Conservation (phyloP, 2,329 filamentous ascomycete genomes). For the Ophiostoma ulmi region DNA sequence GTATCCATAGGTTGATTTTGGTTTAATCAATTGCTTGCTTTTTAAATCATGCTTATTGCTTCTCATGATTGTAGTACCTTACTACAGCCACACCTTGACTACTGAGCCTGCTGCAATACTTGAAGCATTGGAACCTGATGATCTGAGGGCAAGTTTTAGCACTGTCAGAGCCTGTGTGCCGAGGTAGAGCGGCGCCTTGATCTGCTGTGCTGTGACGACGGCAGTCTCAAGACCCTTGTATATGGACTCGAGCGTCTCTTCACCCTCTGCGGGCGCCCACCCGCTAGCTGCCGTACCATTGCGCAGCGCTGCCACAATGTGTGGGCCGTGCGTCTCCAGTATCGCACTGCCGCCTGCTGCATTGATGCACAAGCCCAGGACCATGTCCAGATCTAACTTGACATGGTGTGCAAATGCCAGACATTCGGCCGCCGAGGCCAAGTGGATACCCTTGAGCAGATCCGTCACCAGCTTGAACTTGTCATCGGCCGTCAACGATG, state of each 20-base stretch:
- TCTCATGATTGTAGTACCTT: not conserved
- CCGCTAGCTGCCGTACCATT: constrained; percentile 29
- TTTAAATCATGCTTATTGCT: not conserved
- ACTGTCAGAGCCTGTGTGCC: constrained; percentile 40
- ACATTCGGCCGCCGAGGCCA: constrained; percentile 42
- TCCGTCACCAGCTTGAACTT: constrained; percentile 34
- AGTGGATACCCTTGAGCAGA: constrained; percentile 42
- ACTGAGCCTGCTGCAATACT: constrained; percentile 28
- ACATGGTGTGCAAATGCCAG: constrained; percentile 41
- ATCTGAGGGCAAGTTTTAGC: constrained; percentile 33
- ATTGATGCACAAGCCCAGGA: constrained; percentile 43
- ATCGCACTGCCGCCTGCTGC: constrained; percentile 43
- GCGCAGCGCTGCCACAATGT: constrained; percentile 37
- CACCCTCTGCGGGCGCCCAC: constrained; percentile 24
- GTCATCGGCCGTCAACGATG: not conserved
- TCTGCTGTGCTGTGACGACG: constrained; percentile 40
- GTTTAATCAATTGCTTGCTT: not conserved
- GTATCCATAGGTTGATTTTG: not conserved
- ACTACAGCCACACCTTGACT: constrained; percentile 30
- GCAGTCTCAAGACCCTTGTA: constrained; percentile 36
- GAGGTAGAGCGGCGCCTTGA: constrained; percentile 40
- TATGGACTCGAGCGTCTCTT: constrained; percentile 32
- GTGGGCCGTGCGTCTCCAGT: constrained; percentile 37
- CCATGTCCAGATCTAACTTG: constrained; percentile 42
- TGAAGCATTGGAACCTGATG: constrained; percentile 19